Percentiles rank a stretch among this genome's conserved stretches.
Conservation (phyloP, 148 eudicot species). For the Rheum nobile region DNA sequence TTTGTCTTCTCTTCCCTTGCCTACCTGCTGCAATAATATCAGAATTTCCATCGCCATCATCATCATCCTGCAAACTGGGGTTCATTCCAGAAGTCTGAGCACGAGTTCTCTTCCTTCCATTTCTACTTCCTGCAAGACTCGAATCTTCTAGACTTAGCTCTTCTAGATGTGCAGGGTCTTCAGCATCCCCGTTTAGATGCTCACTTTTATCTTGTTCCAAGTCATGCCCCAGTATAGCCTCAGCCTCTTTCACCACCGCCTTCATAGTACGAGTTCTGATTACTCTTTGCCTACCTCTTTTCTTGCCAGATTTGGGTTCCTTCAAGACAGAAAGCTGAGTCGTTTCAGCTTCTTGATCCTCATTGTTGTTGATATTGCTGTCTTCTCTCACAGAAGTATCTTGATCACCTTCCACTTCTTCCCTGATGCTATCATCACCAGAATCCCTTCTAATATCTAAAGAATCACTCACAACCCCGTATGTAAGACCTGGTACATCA, state of each 20-base stretch:
- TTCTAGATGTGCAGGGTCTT: slow-evolving; percentile 32
- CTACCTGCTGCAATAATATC: slow-evolving; percentile 43
- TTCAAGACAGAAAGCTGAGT: slow-evolving; percentile 39
- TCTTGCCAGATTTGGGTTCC: slow-evolving; percentile 23
- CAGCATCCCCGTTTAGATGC: slow-evolving; percentile 40
- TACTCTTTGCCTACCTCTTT: slow-evolving; percentile 21
- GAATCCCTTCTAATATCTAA: slow-evolving; percentile 31
- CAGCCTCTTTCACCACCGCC: slow-evolving; percentile 38
- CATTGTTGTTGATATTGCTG: slow-evolving; percentile 20
- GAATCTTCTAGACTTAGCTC: slow-evolving; percentile 38
- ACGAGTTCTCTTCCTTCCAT: slow-evolving; percentile 49
- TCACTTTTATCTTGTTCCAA: slow-evolving; percentile 25
- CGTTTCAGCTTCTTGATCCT: slow-evolving; percentile 28
- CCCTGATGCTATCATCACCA: slow-evolving; percentile 22
- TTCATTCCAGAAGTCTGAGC: slow-evolving; percentile 36
- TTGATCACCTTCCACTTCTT: slow-evolving; percentile 23
- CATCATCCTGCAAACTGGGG: slow-evolving; percentile 34
- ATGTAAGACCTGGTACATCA: slow-evolving; percentile 34
- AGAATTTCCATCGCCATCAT: slow-evolving; percentile 56
- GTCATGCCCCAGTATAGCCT: slow-evolving; percentile 31
- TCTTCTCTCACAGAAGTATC: slow-evolving; percentile 11
- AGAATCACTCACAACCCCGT: slow-evolving; percentile 32
- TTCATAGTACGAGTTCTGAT: slow-evolving; percentile 34
- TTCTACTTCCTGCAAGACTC: slow-evolving; percentile 24
- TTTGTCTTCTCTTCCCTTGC: slow-evolving; percentile 53